Evolutionary conservation across 305 asterid genomes (phyloP).

Genomic region (Solanum aculeatissimum): DNA sequence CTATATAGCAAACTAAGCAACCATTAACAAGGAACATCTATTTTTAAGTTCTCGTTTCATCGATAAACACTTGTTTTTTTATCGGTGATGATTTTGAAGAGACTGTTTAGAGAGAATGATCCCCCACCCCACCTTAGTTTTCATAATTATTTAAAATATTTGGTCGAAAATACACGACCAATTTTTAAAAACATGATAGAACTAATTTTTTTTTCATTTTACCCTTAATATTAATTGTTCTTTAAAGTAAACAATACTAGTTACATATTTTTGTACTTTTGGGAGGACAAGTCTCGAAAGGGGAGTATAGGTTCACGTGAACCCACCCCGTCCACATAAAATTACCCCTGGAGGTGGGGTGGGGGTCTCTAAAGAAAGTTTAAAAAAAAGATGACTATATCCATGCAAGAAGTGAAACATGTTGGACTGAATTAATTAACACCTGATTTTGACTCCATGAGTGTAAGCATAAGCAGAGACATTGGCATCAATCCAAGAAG

Average conservation of each 20-base stretch:
- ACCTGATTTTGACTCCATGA: conserved; percentile 79
- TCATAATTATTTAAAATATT: too few relatives aligned
- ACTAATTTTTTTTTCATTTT: neutral
- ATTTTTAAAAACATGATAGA: neutral
- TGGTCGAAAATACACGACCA: too few relatives aligned
- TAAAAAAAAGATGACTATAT: neutral
- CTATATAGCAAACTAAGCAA: too few relatives aligned
- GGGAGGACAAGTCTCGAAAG: neutral
- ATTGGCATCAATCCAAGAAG: conserved; percentile 75
- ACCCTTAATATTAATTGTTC: neutral
- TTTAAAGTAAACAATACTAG: neutral
- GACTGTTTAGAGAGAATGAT: too few relatives aligned
- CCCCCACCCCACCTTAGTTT: too few relatives aligned
- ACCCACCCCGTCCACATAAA: neutral
- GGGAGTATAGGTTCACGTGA: neutral
- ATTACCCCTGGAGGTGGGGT: too few relatives aligned
- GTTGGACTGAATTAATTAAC: conserved; percentile 6
- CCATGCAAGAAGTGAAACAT: neutral
- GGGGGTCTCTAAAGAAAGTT: neutral
- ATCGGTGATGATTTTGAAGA: too few relatives aligned
- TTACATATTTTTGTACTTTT: neutral
- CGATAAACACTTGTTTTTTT: too few relatives aligned
- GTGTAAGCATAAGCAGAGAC: conserved; percentile 45
- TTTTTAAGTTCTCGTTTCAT: too few relatives aligned
- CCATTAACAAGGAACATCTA: too few relatives aligned